Percentiles rank a stretch among this genome's conserved stretches.
Evolutionary conservation across 345 rosid genomes (phyloP).

Genomic region (Eucalyptus decipiens): DNA sequence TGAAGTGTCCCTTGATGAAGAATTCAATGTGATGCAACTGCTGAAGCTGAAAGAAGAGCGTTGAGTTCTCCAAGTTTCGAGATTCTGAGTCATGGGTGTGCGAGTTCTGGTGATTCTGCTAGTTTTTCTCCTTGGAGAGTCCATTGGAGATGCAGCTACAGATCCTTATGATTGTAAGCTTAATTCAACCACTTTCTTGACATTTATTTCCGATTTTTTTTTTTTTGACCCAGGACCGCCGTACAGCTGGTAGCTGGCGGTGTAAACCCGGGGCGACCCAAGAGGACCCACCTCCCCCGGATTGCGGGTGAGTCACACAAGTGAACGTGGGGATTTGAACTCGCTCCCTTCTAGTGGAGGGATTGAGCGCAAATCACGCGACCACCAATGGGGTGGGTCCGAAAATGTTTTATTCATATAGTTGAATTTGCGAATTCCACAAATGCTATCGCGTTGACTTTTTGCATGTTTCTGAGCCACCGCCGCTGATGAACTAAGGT

Average conservation of each 20-base stretch:
- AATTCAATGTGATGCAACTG: neutral
- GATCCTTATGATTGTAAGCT: neutral
- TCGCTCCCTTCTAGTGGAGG: too few species aligned
- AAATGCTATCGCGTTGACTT: neutral
- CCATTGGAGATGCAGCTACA: neutral
- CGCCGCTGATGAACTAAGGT: neutral
- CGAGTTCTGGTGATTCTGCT: neutral
- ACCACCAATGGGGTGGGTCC: neutral
- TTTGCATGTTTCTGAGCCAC: neutral
- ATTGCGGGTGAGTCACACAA: too few species aligned
- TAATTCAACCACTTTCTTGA: neutral
- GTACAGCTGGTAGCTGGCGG: too few species aligned
- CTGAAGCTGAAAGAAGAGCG: neutral
- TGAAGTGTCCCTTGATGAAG: neutral
- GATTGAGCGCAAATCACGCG: too few species aligned
- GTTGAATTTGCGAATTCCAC: neutral
- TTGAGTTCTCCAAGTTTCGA: neutral
- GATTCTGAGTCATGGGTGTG: neutral
- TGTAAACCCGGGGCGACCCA: too few species aligned
- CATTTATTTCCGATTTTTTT: neutral
- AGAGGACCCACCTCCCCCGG: too few species aligned
- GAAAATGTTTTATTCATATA: neutral
- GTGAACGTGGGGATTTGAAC: too few species aligned
- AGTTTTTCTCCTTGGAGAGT: neutral
- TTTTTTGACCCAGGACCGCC: too few species aligned